phyloP scores from a whole-genome alignment of 2,329 filamentous ascomycete genomes.

The Alternaria sp. region DNA sequence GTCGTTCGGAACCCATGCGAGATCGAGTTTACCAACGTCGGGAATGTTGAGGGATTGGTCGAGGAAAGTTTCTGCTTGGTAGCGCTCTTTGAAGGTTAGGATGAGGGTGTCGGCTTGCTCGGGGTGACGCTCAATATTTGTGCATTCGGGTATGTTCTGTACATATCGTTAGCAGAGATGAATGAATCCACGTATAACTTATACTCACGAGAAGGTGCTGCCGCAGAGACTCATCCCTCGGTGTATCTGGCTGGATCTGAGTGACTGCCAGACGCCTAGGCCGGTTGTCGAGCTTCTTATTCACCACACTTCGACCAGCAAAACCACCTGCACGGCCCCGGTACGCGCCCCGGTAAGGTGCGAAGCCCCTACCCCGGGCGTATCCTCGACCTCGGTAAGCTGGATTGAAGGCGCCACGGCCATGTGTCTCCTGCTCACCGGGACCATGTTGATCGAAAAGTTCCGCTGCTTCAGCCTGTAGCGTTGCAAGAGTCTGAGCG shows the following conservation, averaged over 20 bases:
- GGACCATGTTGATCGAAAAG: conserved; percentile 67
- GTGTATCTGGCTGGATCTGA: conserved; percentile 67
- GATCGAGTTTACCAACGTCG: conserved; percentile 67
- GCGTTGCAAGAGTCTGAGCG: conserved; percentile 24
- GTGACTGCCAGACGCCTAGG: conserved; percentile 71
- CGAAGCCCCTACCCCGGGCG: conserved; percentile 14
- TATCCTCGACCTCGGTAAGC: conserved; percentile 50
- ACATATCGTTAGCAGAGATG: conserved; percentile 2
- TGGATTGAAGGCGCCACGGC: conserved; percentile 33
- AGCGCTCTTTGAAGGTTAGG: conserved; percentile 54
- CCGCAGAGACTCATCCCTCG: conserved; percentile 70
- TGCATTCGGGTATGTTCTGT: conserved; percentile 47
- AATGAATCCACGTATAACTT: neutral
- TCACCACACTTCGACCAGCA: conserved; percentile 53
- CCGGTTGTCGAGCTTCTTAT: conserved; percentile 73
- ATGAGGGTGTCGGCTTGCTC: conserved; percentile 47
- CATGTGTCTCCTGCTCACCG: conserved; percentile 24
- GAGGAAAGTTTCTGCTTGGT: conserved; percentile 70
- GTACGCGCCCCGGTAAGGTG: conserved; percentile 48
- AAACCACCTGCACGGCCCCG: conserved; percentile 49
- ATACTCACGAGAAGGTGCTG: conserved; percentile 66
- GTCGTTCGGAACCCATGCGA: conserved; percentile 65
- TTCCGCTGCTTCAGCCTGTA: conserved; percentile 62
- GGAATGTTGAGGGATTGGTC: conserved; percentile 65
- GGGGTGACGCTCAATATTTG: conserved; percentile 48